A percentile compares a stretch with the other conserved stretches of the same genome.
These are phyloP conservation scores for Nitzschia sp. DNA, from an alignment of 108 stramenopile species.

Conservation along the genomic window DNA sequence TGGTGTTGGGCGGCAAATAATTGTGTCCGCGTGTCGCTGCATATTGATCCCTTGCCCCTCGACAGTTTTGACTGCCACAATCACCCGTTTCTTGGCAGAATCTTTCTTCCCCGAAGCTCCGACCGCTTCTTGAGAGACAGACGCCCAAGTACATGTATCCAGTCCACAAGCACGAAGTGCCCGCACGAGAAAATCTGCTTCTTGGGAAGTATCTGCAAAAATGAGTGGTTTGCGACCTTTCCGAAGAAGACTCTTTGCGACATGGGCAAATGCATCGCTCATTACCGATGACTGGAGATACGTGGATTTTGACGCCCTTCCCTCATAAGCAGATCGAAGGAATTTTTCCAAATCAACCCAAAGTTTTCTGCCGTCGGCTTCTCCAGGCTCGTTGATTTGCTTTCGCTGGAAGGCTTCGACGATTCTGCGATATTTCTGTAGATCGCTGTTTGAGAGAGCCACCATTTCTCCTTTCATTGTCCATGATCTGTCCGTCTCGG, in stretches of 20 bases:
- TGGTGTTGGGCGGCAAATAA: neutral
- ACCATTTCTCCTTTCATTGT: constrained; percentile 6
- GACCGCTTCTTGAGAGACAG: neutral
- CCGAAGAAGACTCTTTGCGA: neutral
- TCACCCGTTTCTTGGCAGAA: neutral
- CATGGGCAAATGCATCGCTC: neutral
- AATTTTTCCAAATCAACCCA: neutral
- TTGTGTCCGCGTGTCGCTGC: neutral
- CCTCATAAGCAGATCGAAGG: constrained; percentile 2
- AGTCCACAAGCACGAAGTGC: neutral
- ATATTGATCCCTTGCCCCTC: constrained; percentile 9
- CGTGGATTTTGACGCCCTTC: neutral
- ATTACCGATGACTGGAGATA: neutral
- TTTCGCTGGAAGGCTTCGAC: neutral
- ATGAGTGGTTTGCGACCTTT: neutral
- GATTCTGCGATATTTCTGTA: neutral
- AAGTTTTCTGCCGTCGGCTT: constrained; percentile 1
- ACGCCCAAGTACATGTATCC: neutral
- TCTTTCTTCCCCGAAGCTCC: neutral
- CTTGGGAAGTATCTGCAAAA: neutral
- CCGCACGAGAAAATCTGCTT: neutral
- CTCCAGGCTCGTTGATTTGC: constrained; percentile 9
- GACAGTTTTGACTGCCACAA: neutral
- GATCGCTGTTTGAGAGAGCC: neutral
- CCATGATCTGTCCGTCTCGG: neutral